Evolutionary conservation across 1,139 yeast genomes (phyloP).

Genomic region (Nadsonia commutata): DNA sequence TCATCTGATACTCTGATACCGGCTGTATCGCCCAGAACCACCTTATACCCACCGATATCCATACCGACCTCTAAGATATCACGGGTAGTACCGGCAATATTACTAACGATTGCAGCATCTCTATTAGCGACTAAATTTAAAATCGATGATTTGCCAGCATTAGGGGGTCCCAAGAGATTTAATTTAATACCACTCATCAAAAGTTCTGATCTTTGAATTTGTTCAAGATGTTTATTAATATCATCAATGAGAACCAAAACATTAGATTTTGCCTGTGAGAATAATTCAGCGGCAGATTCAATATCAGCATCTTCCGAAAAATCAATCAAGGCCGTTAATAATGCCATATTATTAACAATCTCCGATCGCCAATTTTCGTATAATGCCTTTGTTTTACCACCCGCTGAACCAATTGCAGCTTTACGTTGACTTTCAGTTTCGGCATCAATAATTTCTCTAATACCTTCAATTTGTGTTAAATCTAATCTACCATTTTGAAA

Average conservation of each 20-base stretch:
- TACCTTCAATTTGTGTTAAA: constrained; percentile 80
- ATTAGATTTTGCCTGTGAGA: constrained; percentile 34
- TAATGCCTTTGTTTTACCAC: constrained; percentile 44
- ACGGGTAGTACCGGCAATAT: constrained; percentile 88
- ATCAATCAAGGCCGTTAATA: constrained; percentile 78
- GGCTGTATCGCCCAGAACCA: constrained; percentile 83
- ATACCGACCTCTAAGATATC: constrained; percentile 73
- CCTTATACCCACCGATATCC: constrained; percentile 73
- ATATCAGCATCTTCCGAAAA: constrained; percentile 88
- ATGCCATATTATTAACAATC: constrained; percentile 53
- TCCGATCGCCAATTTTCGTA: constrained; percentile 55
- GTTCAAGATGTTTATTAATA: constrained; percentile 28
- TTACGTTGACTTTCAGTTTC: constrained; percentile 82
- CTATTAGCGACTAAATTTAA: constrained; percentile 58
- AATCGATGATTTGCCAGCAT: constrained; percentile 89
- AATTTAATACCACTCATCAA: constrained; percentile 60
- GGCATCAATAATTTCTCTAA: constrained; percentile 79
- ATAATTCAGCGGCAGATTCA: constrained; percentile 41
- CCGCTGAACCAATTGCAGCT: constrained; percentile 58
- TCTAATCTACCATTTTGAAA: constrained; percentile 54
- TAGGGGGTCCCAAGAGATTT: constrained; percentile 79
- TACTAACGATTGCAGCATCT: constrained; percentile 85
- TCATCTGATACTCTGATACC: constrained; percentile 47
- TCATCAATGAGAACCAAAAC: constrained; percentile 31
- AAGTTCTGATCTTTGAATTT: constrained; percentile 46